Percentiles rank a stretch among this genome's conserved stretches.
Conservation (phyloP, 2,329 filamentous ascomycete species). For the Pseudonectria foliicola region DNA sequence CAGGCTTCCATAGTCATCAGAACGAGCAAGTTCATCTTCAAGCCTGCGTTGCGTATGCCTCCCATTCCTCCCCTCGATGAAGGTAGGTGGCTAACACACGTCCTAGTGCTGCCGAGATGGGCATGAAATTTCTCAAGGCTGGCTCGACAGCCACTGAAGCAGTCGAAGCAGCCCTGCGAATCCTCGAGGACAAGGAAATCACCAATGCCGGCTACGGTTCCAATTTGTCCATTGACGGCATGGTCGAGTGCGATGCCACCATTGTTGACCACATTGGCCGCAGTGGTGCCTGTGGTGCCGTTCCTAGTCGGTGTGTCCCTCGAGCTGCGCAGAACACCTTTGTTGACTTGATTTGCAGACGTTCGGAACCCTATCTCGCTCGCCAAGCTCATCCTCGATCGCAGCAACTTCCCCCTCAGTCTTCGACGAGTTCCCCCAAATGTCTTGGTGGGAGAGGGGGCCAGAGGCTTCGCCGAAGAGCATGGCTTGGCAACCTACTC, state of each 20-base stretch:
- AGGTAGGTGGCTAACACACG: conserved; percentile 9
- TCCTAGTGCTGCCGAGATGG: conserved; percentile 69
- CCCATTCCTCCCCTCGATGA: neutral
- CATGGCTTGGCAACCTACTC: conserved; percentile 67
- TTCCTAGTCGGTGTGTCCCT: conserved; percentile 59
- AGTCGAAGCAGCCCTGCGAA: conserved; percentile 79
- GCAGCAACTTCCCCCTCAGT: conserved; percentile 68
- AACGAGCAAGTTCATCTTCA: conserved; percentile 81
- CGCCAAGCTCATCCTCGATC: conserved; percentile 75
- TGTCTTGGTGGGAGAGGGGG: conserved; percentile 78
- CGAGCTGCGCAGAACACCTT: neutral
- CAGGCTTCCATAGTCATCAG: conserved; percentile 81
- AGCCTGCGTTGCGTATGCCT: conserved; percentile 76
- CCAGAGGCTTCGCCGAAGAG: conserved; percentile 76
- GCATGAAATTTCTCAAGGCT: conserved; percentile 71
- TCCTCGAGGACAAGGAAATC: conserved; percentile 88
- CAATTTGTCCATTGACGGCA: conserved; percentile 83
- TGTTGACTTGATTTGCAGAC: conserved; percentile 43
- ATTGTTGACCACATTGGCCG: conserved; percentile 86
- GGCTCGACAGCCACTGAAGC: conserved; percentile 81
- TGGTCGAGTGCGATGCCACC: conserved; percentile 90
- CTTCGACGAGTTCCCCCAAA: conserved; percentile 88
- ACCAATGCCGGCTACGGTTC: conserved; percentile 96
- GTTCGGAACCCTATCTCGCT: conserved; percentile 89
- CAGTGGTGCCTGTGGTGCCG: conserved; percentile 88